Conservation (phyloP, 2,329 filamentous ascomycete genomes). For the Pleurostoma richardsiae region DNA sequence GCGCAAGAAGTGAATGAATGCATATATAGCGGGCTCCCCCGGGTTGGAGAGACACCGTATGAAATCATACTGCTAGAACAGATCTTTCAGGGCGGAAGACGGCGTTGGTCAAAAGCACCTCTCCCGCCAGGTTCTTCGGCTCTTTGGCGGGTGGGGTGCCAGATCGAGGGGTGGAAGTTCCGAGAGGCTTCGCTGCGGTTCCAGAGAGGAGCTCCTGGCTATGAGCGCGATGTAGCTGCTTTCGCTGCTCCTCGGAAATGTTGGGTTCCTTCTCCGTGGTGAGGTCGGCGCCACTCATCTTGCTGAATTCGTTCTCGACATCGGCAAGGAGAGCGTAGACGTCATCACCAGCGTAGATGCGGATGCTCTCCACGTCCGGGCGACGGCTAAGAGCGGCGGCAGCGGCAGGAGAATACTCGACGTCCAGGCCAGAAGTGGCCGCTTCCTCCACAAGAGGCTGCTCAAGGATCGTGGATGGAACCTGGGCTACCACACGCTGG, state of each 20-base stretch:
- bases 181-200: slow-evolving; percentile 1
- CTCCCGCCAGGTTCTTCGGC: slow-evolving; percentile 18
- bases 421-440: slow-evolving; percentile 19
- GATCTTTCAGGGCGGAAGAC: slow-evolving; percentile 37
- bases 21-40: not conserved
- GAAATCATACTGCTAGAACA: not conserved
- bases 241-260: slow-evolving; percentile 28
- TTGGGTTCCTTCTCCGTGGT: slow-evolving; percentile 20
- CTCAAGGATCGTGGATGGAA: slow-evolving; percentile 52
- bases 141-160: slow-evolving; percentile 19
- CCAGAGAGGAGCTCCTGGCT: slow-evolving; percentile 44
- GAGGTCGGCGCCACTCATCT: slow-evolving; percentile 28
- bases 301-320: slow-evolving; percentile 56
- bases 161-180: slow-evolving; percentile 6
- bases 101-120: slow-evolving; percentile 42
- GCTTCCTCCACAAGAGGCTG: slow-evolving; percentile 42
- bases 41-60: not conserved
- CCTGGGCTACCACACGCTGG: slow-evolving; percentile 45
- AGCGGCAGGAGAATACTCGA: slow-evolving; percentile 15
- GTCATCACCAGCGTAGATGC: slow-evolving; percentile 63
- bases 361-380: slow-evolving; percentile 57
- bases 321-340: slow-evolving; percentile 63
- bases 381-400: slow-evolving; percentile 19
- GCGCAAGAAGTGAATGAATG: slow-evolving; percentile 1
- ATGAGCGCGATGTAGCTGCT: slow-evolving; percentile 38